Base-by-base conservation (phyloP, 164 flowering plant genomes). In the Berberis thunbergii region DNA sequence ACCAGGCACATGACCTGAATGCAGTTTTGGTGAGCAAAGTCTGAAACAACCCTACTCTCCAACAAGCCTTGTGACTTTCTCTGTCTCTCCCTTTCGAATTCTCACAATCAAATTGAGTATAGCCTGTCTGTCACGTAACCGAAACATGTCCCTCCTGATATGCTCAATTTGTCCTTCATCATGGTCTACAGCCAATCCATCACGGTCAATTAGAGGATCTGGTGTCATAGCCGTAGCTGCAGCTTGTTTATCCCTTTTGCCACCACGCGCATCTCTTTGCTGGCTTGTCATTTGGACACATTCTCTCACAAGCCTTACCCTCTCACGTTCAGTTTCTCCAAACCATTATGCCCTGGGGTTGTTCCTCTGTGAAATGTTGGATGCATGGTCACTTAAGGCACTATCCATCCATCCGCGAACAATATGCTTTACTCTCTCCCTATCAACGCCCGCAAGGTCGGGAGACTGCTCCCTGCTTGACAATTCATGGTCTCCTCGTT, bases 381-480 rank as follows among this genome's bases (percentile, higher is more conserved):
- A 72, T 41, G 81, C 52, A 39, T 72, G 78, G n/a, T 77, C 81
- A 59, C 78, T 76, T 13, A 56, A 70, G 42, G 86, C 81, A 74
- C 70, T 77, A 46, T 77, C 83, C 85, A 77, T 83, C 96, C 97
- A 91, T 61, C 82, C 92, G 45, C 80, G 81, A 41, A 85, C 87
- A 69, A 87, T 80, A 55, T 81, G 86, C 76, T 97, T 81, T 64
- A 91, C 96, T 57, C 96, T 78, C 65, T 77, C 90, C 71, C 97
- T 81, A 73, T 95, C 99, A 61, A 80, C 88, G 5, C 91, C 97
- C 12, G 90, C 96, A 49, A 88, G 74, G 78, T 91, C 97, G 72
- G 97, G 97, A 68, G 97, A 87, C 68, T 85, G 94, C 71, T 95
- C 99, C 67, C 96, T 80, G 54, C 97, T 91, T 58, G 96, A 91